Percentiles rank a stretch among this genome's conserved stretches.
Conservation (phyloP, 257 asterid species). For the Gentiana macrophylla region DNA sequence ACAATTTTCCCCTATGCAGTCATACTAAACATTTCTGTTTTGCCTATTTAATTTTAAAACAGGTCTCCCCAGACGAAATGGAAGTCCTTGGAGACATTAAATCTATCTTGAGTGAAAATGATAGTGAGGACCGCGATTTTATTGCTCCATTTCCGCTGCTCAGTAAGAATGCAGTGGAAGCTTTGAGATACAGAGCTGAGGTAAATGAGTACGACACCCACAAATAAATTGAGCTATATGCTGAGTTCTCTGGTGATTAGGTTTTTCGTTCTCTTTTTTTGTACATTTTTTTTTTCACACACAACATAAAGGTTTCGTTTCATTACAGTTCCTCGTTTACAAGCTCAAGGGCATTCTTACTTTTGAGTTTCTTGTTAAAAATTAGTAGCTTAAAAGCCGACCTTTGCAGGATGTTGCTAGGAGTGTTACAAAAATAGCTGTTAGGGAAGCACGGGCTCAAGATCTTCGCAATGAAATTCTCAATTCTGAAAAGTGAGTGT, state of each 20-base stretch:
- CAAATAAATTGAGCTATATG: background rate
- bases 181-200: slow-evolving; percentile 95
- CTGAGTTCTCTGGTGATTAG: no score
- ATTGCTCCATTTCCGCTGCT: slow-evolving; percentile 89
- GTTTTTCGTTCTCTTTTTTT: background rate
- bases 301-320: no score
- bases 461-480: slow-evolving; percentile 93
- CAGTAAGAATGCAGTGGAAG: slow-evolving; percentile 77
- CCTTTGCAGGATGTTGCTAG: slow-evolving; percentile 78
- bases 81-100: slow-evolving; percentile 71
- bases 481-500: slow-evolving; percentile 84
- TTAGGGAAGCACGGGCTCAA: slow-evolving; percentile 78
- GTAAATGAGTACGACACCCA: slow-evolving; percentile 20
- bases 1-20: no score
- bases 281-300: background rate
- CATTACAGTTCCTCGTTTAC: background rate
- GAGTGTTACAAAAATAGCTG: slow-evolving; percentile 73
- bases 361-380: background rate
- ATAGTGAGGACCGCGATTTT: slow-evolving; percentile 44
- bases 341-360: background rate
- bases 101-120: slow-evolving; percentile 66
- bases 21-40: no score
- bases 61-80: slow-evolving; percentile 72
- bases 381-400: background rate
- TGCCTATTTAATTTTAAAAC: slow-evolving; percentile 8